Evolutionary conservation across 768 basidiomycete species (phyloP), one percentile per base, ranked within the genome.

Genomic region (Rhizopogon sp.): DNA sequence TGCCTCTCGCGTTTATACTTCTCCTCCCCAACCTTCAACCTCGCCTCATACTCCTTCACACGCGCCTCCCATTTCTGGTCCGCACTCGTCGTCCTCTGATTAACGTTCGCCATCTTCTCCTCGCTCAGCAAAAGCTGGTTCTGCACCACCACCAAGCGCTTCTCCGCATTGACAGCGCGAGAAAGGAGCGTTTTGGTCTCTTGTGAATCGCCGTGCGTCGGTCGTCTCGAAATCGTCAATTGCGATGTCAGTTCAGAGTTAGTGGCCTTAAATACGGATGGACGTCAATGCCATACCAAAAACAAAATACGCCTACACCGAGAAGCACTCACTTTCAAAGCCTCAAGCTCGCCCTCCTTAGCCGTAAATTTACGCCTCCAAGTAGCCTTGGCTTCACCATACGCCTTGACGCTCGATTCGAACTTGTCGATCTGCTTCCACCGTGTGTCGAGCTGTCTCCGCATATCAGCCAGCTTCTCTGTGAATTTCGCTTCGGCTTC

Each of bases 361-460:
- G 80, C 66, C n/a, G 77, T 77, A 44, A 89, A 80, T 72, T 93
- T 92, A 59, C 84, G 82, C 56, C 91, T 81, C 94, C 93, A 96
- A 4, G 81, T 76, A 10, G 81, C 74, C 67, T 93, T 92, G n/a
- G 82, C 81, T 52, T 95, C 88, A 0, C 85, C 84, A 56, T 88
- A 85, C 9, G 80, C 79, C 76, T 90, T 95, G 51, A 97, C 79
- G 44, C 90, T 86, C 20, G 78, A 74, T 69, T 98, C 95, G 61
- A 98, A 94, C 63, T 87, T 90, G 73, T 98, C 95, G 53, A 99
- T 81, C 66, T 96, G 90, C 63, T 84, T 85, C 90, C 93, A 94
- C 59, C 92, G 83, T 28, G 77, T 72, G 59, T 98, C 96, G 25
- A 96, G 79, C 64, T 94, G 92, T 62, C 88, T 91, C 65, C 88